Conservation (phyloP, 2,329 filamentous ascomycete genomes). For the Nothophoma quercina region DNA sequence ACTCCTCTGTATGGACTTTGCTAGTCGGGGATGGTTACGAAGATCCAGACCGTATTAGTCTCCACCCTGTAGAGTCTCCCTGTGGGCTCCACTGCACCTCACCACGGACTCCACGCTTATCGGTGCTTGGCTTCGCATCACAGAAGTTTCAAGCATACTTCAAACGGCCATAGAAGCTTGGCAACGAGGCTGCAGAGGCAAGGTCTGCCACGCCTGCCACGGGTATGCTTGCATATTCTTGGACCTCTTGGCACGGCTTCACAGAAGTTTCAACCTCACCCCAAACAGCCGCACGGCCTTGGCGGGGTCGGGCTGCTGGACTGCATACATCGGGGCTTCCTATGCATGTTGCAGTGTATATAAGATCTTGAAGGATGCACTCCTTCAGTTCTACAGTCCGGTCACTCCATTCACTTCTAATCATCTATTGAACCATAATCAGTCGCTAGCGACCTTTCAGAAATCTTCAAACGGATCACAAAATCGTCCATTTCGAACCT, state of each 20-base stretch:
- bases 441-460: conserved; percentile 44
- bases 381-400: conserved; percentile 46
- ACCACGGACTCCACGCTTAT: conserved; percentile 28
- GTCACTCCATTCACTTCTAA: conserved; percentile 49
- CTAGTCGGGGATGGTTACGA: conserved; percentile 11
- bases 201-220: conserved; percentile 32
- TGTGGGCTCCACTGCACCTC: conserved; percentile 21
- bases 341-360: conserved; percentile 28
- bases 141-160: conserved; percentile 45
- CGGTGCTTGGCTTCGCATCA: conserved; percentile 43
- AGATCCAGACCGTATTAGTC: conserved; percentile 27
- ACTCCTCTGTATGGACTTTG: neutral
- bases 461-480: conserved; percentile 31
- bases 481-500: conserved; percentile 25
- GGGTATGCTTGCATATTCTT: conserved; percentile 38
- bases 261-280: conserved; percentile 49
- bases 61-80: conserved; percentile 22
- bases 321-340: conserved; percentile 13
- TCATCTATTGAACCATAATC: conserved; percentile 34
- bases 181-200: conserved; percentile 23
- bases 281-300: conserved; percentile 44
- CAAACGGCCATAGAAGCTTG: conserved; percentile 42
- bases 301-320: conserved; percentile 31
- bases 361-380: conserved; percentile 37
- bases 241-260: conserved; percentile 47